Base-by-base conservation (phyloP, 768 basidiomycete genomes). In the Cystobasidiopsis lactophilus region DNA sequence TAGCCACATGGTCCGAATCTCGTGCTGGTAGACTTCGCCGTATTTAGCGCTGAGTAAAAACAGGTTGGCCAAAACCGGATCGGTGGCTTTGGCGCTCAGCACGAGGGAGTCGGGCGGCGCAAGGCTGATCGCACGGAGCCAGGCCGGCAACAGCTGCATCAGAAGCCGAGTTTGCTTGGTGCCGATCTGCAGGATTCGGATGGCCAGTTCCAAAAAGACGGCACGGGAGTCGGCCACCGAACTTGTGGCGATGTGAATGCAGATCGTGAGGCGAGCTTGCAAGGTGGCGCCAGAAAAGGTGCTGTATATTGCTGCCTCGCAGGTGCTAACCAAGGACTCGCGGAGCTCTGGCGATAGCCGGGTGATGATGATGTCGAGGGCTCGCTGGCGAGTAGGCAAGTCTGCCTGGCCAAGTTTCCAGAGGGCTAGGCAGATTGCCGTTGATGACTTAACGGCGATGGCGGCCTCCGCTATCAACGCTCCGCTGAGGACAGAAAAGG, bases 401-500 rank as follows among this genome's bases (percentile, higher is more conserved):
- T 74, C 71, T 2, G 77, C 74, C 64, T 89, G 80, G 30, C 82
- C 79, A 10, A 95, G 73, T 66, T 93, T 93, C 19, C 82, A 78
- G 19, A 93, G 68, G 2, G 80, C 82, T 14, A 91, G 71, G 60
- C 27, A 49, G n/a, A 51, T 21, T 78, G 85, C 23, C 75, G 73
- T 14, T 76, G 69, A 62, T 91, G 85, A 50, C 24, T 77, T 71
- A 61, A 85, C 82, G 3, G 74, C 73, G 64, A 80, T 83, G 45
- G 72, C 70, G 61, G 77, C 80, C 26, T 63, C 65, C 39, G 45
- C 62, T 23, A 73, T 70, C 13, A 61, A 61, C 21, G 70, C 72
- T 63, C 75, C 73, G 23, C 86, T 69, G 19, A 81, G 73, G 33
- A 83, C 80, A 2, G 76, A 74, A 3, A 89, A 69, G 29, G 80